phyloP scores from a whole-genome alignment of 768 basidiomycete genomes.

The Boletus eberwhitei region DNA sequence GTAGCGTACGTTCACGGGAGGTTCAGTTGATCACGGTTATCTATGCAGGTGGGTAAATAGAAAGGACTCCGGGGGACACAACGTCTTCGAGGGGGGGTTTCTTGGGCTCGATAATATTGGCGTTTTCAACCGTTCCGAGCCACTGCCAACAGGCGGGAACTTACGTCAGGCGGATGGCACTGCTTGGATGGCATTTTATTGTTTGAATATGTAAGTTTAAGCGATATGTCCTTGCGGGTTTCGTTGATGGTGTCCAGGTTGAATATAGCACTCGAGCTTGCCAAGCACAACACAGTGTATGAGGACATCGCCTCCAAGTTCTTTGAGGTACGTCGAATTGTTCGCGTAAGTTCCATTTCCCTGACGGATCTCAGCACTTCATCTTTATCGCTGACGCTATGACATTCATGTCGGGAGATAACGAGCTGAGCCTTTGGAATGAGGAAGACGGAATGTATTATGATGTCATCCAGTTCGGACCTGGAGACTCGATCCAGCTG shows the following conservation, averaged over 20 bases:
- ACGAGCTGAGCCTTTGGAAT: constrained; percentile 87
- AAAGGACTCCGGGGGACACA: constrained; percentile 91
- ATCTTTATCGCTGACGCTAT: constrained; percentile 98
- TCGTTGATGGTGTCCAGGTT: constrained; percentile 50
- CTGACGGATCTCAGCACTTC: constrained; percentile 66
- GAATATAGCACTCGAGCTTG: constrained; percentile 95
- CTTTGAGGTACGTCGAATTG: constrained; percentile 58
- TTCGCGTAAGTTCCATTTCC: constrained; percentile 1
- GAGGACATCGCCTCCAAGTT: constrained; percentile 99
- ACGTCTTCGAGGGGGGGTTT: constrained; percentile 98
- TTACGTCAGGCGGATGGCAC: constrained; percentile 98
- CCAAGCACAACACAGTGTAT: constrained; percentile 96
- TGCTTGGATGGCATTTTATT: constrained; percentile 99
- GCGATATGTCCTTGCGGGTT: neutral
- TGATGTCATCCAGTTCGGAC: constrained; percentile 89
- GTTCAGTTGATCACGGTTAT: neutral
- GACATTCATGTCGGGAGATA: constrained; percentile 83
- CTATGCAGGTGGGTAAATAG: constrained; percentile 90
- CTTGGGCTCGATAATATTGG: constrained; percentile 98
- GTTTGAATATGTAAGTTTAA: constrained; percentile 78
- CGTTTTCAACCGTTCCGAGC: constrained; percentile 96
- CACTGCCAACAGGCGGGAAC: constrained; percentile 88
- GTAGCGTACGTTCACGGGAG: constrained; percentile 10
- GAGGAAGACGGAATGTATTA: constrained; percentile 98
- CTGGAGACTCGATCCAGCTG: constrained; percentile 80